A percentile compares a stretch with the other conserved stretches of the same genome.
These are phyloP conservation scores for Thymus quinquecostatus DNA, from an alignment of 257 asterid genomes.

Conservation along the genomic window DNA sequence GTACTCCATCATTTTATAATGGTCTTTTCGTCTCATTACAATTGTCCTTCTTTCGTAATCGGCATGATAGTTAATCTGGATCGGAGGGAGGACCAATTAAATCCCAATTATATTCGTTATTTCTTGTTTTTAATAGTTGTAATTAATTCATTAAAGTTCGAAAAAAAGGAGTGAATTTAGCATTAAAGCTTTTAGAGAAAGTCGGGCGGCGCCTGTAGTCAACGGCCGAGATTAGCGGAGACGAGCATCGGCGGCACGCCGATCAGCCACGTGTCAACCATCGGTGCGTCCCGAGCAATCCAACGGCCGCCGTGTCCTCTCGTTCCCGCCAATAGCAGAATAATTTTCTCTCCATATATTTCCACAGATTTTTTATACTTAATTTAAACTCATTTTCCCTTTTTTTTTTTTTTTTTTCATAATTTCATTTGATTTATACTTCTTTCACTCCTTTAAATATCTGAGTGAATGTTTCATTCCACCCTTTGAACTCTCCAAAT, in stretches of 20 bases:
- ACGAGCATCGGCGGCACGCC: conserved; percentile 6
- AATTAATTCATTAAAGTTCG: neutral
- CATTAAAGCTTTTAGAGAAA: conserved; percentile 18
- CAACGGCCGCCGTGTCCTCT: conserved; percentile 30
- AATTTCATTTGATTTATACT: neutral
- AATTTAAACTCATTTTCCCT: conserved; percentile 13
- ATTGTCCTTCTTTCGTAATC: no score
- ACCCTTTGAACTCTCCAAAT: conserved; percentile 22
- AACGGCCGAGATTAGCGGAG: conserved; percentile 62
- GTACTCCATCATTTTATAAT: no score
- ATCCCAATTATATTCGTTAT: no score
- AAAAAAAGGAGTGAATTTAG: neutral
- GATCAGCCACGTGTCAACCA: conserved; percentile 28
- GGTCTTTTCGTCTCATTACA: no score
- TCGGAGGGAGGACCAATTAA: no score
- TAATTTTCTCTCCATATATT: conserved; percentile 1
- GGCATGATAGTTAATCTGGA: no score
- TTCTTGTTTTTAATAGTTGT: no score
- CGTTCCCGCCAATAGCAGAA: conserved; percentile 37
- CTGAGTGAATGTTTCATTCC: neutral
- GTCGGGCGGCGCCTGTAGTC: conserved; percentile 49
- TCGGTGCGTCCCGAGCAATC: conserved; percentile 9
- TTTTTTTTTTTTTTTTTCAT: no score
- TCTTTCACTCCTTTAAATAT: conserved; percentile 22
- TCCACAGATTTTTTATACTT: conserved; percentile 24